Evolutionary conservation across 495 filamentous ascomycete species (phyloP).

Genomic region (Penicillium diatomitis): DNA sequence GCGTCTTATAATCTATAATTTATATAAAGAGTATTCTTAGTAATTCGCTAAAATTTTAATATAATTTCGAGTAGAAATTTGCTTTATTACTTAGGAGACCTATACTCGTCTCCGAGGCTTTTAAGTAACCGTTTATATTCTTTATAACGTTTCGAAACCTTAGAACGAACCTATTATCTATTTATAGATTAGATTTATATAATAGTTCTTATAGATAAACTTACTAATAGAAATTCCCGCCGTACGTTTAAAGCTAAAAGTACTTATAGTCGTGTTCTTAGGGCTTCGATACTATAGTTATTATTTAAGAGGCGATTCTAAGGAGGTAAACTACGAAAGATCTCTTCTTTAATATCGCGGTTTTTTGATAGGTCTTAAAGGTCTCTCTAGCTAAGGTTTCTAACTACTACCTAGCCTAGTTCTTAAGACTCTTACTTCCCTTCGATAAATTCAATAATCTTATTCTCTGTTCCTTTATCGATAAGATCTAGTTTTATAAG

Average conservation of each 20-base stretch:
- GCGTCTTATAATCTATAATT: background rate
- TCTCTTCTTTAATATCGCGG: too few relatives aligned
- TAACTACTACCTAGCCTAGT: too few relatives aligned
- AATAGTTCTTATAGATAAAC: background rate
- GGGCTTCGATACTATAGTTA: too few relatives aligned
- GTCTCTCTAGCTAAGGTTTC: too few relatives aligned
- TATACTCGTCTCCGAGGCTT: background rate
- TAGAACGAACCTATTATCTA: background rate
- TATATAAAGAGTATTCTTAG: background rate
- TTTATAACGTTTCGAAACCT: background rate
- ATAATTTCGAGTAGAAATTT: background rate
- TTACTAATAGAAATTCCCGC: background rate
- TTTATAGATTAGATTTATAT: background rate
- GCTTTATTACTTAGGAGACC: background rate
- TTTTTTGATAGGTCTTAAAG: too few relatives aligned
- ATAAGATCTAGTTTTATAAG: conserved; percentile 45
- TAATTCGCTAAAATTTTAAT: background rate
- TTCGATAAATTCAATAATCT: too few relatives aligned
- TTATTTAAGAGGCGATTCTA: too few relatives aligned
- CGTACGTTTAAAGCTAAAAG: background rate
- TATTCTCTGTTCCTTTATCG: conserved; percentile 19
- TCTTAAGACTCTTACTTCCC: too few relatives aligned
- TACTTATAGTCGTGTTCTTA: too few relatives aligned
- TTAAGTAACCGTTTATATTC: background rate
- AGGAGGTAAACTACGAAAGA: too few relatives aligned